phyloP scores from a whole-genome alignment of 2,329 filamentous ascomycete genomes.

The Nannizzia gypsea region DNA sequence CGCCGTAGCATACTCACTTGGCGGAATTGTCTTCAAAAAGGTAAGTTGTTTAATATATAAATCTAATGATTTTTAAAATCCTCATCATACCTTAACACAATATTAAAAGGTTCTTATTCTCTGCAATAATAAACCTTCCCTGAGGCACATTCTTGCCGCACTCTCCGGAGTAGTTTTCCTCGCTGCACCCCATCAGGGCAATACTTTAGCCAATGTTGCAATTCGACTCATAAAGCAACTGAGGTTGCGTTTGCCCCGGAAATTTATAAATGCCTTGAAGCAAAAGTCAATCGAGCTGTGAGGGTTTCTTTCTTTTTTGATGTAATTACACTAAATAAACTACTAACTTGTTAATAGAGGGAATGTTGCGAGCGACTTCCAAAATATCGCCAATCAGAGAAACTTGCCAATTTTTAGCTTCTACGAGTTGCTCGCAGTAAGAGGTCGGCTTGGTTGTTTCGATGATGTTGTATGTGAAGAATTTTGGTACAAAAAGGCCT shows the following conservation, averaged over 20 bases:
- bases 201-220: background rate
- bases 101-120: background rate
- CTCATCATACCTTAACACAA: background rate
- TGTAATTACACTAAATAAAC: background rate
- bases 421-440: background rate
- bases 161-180: conserved; percentile 5
- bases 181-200: conserved; percentile 3
- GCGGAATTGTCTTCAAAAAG: conserved; percentile 6
- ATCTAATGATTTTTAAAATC: background rate
- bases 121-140: background rate
- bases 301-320: background rate
- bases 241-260: background rate
- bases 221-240: background rate
- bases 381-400: background rate
- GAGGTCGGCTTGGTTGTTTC: background rate
- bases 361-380: background rate
- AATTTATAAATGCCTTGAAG: background rate
- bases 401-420: background rate
- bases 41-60: background rate
- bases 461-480: background rate
- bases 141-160: background rate
- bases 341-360: background rate
- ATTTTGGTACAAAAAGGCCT: background rate
- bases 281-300: background rate
- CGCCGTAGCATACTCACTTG: conserved; percentile 1